Evolutionary conservation across 2,329 filamentous ascomycete genomes (phyloP).

Genomic region (Microcyclospora tardicrescens): DNA sequence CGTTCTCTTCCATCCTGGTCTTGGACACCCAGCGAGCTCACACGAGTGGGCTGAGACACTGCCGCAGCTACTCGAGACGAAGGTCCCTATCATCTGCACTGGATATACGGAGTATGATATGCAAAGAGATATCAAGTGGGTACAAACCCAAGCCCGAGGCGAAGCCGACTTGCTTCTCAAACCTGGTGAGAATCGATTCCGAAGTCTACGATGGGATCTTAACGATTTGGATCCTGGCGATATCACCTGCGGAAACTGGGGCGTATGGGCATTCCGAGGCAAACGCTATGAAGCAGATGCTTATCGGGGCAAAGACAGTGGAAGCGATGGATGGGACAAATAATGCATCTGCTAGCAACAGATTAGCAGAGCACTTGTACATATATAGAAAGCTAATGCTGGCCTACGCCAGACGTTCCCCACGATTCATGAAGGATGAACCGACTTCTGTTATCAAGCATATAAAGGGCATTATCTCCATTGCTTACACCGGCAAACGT

Average conservation of each 20-base stretch:
- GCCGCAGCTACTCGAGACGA: constrained; percentile 82
- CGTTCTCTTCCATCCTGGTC: constrained; percentile 88
- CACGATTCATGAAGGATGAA: no score
- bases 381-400: no score
- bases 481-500: no score
- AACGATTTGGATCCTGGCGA: constrained; percentile 93
- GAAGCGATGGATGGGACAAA: background rate
- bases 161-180: constrained; percentile 88
- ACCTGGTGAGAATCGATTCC: constrained; percentile 86
- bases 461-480: no score
- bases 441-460: no score
- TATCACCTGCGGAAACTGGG: constrained; percentile 92
- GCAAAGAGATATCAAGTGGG: constrained; percentile 83
- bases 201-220: constrained; percentile 90
- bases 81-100: constrained; percentile 84
- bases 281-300: constrained; percentile 68
- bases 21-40: constrained; percentile 84
- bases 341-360: background rate
- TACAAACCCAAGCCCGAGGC: constrained; percentile 68
- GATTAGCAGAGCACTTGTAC: no score
- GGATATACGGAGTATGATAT: constrained; percentile 95
- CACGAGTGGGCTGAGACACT: constrained; percentile 91
- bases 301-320: constrained; percentile 12
- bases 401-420: no score
- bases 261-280: constrained; percentile 90